Evolutionary conservation across 306 rosid species (phyloP).

Genomic region (Albizia julibrissin): DNA sequence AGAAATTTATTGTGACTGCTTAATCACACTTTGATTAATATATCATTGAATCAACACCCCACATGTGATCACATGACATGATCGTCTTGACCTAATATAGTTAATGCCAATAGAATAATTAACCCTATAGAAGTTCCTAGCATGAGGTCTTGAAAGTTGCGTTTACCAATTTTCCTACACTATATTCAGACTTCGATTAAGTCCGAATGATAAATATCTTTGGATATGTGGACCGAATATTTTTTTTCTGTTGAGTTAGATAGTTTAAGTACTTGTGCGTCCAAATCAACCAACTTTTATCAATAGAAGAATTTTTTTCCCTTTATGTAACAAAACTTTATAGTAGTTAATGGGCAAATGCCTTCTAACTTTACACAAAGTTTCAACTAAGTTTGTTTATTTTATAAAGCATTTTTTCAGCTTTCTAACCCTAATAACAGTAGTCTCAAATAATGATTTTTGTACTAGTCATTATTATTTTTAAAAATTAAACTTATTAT

Average conservation of each 20-base stretch:
- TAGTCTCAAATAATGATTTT: too few relatives aligned
- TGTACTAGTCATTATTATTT: too few relatives aligned
- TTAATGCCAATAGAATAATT: background rate
- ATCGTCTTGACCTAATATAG: slow-evolving; percentile 3
- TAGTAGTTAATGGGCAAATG: too few relatives aligned
- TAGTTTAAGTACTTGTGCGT: background rate
- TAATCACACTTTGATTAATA: background rate
- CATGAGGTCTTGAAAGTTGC: slow-evolving; percentile 28
- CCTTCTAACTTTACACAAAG: too few relatives aligned
- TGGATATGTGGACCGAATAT: background rate
- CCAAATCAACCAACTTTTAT: background rate
- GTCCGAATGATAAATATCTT: background rate
- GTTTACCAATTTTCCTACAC: slow-evolving; percentile 19
- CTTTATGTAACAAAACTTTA: background rate
- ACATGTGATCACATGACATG: slow-evolving; percentile 42
- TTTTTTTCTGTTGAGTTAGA: background rate
- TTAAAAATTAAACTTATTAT: too few relatives aligned
- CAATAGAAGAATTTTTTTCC: background rate
- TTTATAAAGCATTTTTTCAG: too few relatives aligned
- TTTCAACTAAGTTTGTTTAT: too few relatives aligned
- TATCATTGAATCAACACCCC: slow-evolving; percentile 36
- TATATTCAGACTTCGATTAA: background rate
- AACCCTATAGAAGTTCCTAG: background rate
- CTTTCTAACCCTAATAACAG: too few relatives aligned
- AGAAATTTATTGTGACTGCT: background rate